Base-by-base conservation (phyloP, 1,284 basidiomycete species). In the Trametes sp. region DNA sequence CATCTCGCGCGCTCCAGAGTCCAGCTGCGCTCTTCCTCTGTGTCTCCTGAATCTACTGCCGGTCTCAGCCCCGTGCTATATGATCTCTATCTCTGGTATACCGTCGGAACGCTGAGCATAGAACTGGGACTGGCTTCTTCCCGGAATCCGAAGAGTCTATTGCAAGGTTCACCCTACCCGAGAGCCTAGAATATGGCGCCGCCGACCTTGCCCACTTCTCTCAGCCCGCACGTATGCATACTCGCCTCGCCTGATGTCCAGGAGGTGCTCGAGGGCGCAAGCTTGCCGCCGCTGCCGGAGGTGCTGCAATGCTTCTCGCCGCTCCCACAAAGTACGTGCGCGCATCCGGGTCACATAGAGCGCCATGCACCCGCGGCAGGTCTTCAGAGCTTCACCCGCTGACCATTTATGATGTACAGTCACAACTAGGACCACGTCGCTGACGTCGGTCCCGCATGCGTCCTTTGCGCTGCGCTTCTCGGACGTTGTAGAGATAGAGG, bases 261-360 rank as follows among this genome's bases (percentile, higher is more conserved):
- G 52, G 81, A 85, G 28, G 79, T 92, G 41, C 76, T 94, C 49
- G 74, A 79, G 41, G 72, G 80, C 3, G 81, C 86, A 9, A 83
- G 84, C 0, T 76, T 94, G 14, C 92, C 92, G 1, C 80, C 87
- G 28, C 75, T 94, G 19, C 84, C 86, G 29, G 81, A 89, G 67
- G 83, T 94, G 53, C 80, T 94, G 23, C 91, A 93, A 72, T 91
- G 90, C 9, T 94, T 94, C 71, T 90, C 91, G 2, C 92, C 92
- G n/a, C 78, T 94, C 56, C 87, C 90, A 3, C 87, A 92, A 82
- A 89, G 92, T 90, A 75, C 57, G 75, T 69, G n/a, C 52, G 44
- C 61, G 21, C 4, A 57, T 50, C 19, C 38, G n/a, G 2, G 35
- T 9, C 36, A 41, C 24, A 7, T 33, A 6, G 21, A 11, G 19